Evolutionary conservation across 345 rosid genomes (phyloP).

Genomic region (Salix dunnii): DNA sequence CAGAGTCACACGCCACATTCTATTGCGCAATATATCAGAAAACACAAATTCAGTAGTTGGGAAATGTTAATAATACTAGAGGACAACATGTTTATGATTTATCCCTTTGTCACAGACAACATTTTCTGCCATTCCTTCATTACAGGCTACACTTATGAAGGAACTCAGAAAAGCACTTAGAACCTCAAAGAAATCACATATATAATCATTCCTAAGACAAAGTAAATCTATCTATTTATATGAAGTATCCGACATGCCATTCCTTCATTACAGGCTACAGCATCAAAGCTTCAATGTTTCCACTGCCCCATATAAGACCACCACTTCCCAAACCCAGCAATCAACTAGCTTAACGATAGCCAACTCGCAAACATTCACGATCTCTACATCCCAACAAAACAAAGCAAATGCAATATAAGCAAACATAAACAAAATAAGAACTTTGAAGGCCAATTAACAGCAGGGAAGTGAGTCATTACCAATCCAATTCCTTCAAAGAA

Average conservation of each 20-base stretch:
- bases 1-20: not conserved
- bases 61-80: not conserved
- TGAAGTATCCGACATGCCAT: not conserved
- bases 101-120: too few relatives aligned
- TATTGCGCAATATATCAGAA: not conserved
- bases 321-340: not conserved
- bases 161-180: too few relatives aligned
- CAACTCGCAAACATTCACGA: not conserved
- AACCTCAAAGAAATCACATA: too few relatives aligned
- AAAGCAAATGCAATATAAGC: not conserved
- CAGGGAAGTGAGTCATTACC: not conserved
- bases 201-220: not conserved
- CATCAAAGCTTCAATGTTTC: not conserved
- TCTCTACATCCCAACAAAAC: not conserved
- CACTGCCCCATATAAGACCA: not conserved
- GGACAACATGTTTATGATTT: too few relatives aligned
- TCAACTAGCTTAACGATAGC: not conserved
- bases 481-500: slow-evolving; percentile 3
- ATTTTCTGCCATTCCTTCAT: too few relatives aligned
- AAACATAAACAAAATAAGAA: not conserved
- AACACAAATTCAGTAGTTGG: not conserved
- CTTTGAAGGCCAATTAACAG: not conserved
- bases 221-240: not conserved
- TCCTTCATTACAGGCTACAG: not conserved
- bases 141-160: too few relatives aligned